phyloP scores from a whole-genome alignment of 1,139 yeast species.

The Candida sp. region DNA sequence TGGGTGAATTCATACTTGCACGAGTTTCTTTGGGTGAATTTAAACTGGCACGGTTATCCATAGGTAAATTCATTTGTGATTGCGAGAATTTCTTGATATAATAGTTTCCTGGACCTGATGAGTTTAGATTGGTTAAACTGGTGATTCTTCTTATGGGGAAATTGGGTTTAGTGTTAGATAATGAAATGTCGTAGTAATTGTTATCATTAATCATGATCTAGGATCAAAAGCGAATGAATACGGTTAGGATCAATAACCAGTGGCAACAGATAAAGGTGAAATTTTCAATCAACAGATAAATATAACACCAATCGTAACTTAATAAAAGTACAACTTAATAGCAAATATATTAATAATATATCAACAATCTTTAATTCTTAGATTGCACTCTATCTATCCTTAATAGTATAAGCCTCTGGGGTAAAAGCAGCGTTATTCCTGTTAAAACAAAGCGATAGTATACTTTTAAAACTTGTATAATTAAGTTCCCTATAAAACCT shows the following conservation, averaged over 20 bases:
- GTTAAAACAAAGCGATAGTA: too few relatives aligned
- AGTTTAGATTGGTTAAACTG: background rate
- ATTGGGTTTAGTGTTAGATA: background rate
- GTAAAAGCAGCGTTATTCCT: too few relatives aligned
- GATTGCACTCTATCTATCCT: too few relatives aligned
- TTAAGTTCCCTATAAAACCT: too few relatives aligned
- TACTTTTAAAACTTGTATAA: too few relatives aligned
- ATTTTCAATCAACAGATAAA: too few relatives aligned
- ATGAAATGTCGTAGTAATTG: constrained; percentile 2
- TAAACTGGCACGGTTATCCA: background rate
- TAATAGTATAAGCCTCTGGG: too few relatives aligned
- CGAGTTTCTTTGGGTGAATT: background rate
- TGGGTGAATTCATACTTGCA: background rate
- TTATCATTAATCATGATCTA: constrained; percentile 2
- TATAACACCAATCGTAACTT: too few relatives aligned
- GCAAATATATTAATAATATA: too few relatives aligned
- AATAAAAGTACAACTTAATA: too few relatives aligned
- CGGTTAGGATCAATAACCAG: background rate
- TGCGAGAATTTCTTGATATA: constrained; percentile 1
- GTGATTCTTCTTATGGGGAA: background rate
- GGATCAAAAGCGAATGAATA: background rate
- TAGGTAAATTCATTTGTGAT: background rate
- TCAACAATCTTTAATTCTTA: too few relatives aligned
- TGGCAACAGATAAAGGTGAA: too few relatives aligned
- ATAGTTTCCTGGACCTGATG: constrained; percentile 1